Evolutionary conservation across 768 basidiomycete species (phyloP).

Genomic region (Calocera cornea): DNA sequence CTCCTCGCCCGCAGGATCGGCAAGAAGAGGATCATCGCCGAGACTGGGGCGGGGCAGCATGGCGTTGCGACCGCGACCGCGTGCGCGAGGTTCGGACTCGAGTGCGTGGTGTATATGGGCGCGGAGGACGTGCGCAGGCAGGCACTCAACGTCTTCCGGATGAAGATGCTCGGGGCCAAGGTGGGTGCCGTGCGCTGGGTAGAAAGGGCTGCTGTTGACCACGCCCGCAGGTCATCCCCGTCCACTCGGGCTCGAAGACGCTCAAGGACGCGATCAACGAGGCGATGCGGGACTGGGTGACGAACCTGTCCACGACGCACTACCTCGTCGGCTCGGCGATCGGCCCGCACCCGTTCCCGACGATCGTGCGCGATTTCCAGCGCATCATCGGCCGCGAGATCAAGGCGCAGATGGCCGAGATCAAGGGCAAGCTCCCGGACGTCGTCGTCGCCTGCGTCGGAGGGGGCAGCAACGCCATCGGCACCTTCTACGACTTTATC

Average conservation of each 20-base stretch:
- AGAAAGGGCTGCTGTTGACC: not conserved
- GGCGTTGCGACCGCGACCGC: constrained; percentile 98
- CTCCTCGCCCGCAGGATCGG: constrained; percentile 86
- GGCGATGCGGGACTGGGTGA: constrained; percentile 97
- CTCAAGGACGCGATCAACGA: constrained; percentile 98
- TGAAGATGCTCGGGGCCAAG: constrained; percentile 92
- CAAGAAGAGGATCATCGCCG: constrained; percentile 94
- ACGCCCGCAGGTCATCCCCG: constrained; percentile 64
- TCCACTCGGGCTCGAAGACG: constrained; percentile 84
- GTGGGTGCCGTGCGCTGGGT: too few species aligned
- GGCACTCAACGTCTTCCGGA: constrained; percentile 94
- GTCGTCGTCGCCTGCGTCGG: constrained; percentile 94
- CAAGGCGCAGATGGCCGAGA: constrained; percentile 64
- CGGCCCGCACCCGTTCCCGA: constrained; percentile 97
- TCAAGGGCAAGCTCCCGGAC: constrained; percentile 77
- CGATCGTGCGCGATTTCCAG: constrained; percentile 97
- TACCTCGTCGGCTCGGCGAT: constrained; percentile 96
- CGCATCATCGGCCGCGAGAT: constrained; percentile 90
- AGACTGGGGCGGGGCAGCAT: constrained; percentile 97
- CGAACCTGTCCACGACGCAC: constrained; percentile 84
- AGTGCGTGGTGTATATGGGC: constrained; percentile 97
- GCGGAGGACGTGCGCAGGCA: constrained; percentile 93
- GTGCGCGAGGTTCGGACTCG: constrained; percentile 89
- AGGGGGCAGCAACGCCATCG: constrained; percentile 95
- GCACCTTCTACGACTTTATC: constrained; percentile 95